These are phyloP conservation scores for Rhizopogon parksii DNA, from an alignment of 1,284 basidiomycete species.

Conservation along the genomic window DNA sequence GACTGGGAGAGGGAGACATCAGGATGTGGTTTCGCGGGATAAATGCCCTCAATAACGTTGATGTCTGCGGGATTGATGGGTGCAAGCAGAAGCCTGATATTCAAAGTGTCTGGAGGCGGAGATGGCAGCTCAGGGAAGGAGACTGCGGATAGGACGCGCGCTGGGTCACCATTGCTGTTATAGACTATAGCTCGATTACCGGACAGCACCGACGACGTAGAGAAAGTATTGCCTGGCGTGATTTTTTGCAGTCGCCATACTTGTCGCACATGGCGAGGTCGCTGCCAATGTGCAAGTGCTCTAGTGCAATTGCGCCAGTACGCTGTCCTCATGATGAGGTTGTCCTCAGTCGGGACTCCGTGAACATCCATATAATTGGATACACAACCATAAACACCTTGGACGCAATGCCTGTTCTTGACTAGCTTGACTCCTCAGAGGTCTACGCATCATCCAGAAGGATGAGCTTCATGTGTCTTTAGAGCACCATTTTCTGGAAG, in stretches of 20 bases:
- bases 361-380: too few relatives aligned
- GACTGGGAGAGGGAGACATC: conserved; percentile 31
- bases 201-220: conserved; percentile 12
- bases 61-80: conserved; percentile 78
- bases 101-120: conserved; percentile 49
- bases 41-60: conserved; percentile 78
- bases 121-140: conserved; percentile 48
- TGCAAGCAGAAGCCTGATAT: conserved; percentile 65
- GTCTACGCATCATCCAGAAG: conserved; percentile 1
- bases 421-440: too few relatives aligned
- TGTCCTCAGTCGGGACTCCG: too few relatives aligned
- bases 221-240: conserved; percentile 9
- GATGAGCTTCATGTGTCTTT: conserved; percentile 55
- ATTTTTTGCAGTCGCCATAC: neutral
- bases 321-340: too few relatives aligned
- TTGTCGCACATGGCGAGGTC: neutral
- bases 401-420: too few relatives aligned
- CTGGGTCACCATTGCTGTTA: conserved; percentile 50
- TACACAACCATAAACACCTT: too few relatives aligned
- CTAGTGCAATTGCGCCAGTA: neutral
- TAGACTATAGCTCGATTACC: conserved; percentile 63
- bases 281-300: neutral
- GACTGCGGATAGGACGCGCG: conserved; percentile 47
- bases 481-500: conserved; percentile 53
- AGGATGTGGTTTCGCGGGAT: conserved; percentile 58